Base-by-base conservation (phyloP, 257 asterid species). In the Leonotis leonurus region DNA sequence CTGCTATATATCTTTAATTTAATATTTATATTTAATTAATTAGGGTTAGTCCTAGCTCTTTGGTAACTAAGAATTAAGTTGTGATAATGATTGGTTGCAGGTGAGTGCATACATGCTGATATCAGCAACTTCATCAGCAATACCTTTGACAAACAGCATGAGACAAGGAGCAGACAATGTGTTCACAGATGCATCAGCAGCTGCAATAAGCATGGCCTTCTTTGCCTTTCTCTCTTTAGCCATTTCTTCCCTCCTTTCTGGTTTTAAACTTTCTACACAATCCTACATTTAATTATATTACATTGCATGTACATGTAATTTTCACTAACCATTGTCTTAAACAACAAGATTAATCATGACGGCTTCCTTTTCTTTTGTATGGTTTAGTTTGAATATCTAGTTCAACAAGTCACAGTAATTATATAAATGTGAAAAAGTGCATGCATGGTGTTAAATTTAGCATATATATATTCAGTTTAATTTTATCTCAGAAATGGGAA, bases 61-160 rank as follows among this genome's bases (percentile, higher is more conserved):
- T n/a, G n/a, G n/a, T n/a, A n/a, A n/a, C n/a, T n/a, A n/a, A n/a
- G 33, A 6, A 27, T 27, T 27, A 8, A 12, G 9, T 6, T 33
- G 39, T 3, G 39, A 33, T 8, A 1, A 6, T 33, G 11, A 33
- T 33, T 67, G 40, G 68, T 62, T 77, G 75, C 85, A 92, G 95
- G 55, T 83, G 41, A 27, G 75, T 43, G 84, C 97, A 0, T 92
- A 92, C 80, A 50, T 92, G 68, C 62, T 92, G 70, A 29, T 92
- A 57, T 92, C 99, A 4, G 75, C 95, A 24, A 91, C 91, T 35
- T 89, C 97, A 64, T 69, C 99, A 0, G 96, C 97, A 0, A 82
- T 87, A 51, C 99, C 97, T 3, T 22, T 85, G 78, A 89, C 97
- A 17, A 83, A 87, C 77, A 51, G 74, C 36, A 75, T 83, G 88